Conservation (phyloP, 2,329 filamentous ascomycete genomes). For the Diaporthe sp. region DNA sequence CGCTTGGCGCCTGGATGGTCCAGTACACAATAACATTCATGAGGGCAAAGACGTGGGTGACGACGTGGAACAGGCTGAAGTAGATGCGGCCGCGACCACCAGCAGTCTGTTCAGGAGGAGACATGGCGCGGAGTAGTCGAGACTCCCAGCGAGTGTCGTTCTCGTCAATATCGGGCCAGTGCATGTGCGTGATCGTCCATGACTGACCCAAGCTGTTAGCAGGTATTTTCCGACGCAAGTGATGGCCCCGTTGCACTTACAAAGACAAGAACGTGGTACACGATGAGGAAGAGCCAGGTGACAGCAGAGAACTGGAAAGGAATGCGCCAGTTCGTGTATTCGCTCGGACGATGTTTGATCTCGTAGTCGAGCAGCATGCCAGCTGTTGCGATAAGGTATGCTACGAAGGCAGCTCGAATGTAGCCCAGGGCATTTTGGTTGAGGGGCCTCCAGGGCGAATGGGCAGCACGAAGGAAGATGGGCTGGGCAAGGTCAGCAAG, state of each 20-base stretch:
- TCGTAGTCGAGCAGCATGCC: slow-evolving; percentile 58
- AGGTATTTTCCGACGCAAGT: neutral
- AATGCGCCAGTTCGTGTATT: slow-evolving; percentile 52
- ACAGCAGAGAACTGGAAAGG: slow-evolving; percentile 62
- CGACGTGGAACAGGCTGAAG: slow-evolving; percentile 63
- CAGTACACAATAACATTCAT: slow-evolving; percentile 64
- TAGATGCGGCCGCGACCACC: slow-evolving; percentile 55
- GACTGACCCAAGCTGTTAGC: slow-evolving; percentile 44
- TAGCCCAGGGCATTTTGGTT: slow-evolving; percentile 57
- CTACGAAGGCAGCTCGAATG: slow-evolving; percentile 54
- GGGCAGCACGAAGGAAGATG: slow-evolving; percentile 61
- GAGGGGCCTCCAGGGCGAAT: slow-evolving; percentile 61
- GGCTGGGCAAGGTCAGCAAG: slow-evolving; percentile 49
- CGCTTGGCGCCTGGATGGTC: slow-evolving; percentile 49
- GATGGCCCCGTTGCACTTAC: slow-evolving; percentile 47
- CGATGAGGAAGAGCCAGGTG: slow-evolving; percentile 52
- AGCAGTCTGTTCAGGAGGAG: slow-evolving; percentile 55
- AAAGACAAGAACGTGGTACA: slow-evolving; percentile 58
- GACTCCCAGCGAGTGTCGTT: slow-evolving; percentile 49
- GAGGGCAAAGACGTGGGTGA: slow-evolving; percentile 57
- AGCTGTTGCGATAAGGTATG: slow-evolving; percentile 54
- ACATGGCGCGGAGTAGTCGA: slow-evolving; percentile 52
- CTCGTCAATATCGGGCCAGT: slow-evolving; percentile 55
- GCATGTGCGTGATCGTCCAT: slow-evolving; percentile 64
- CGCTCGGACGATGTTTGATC: slow-evolving; percentile 49